These are phyloP conservation scores for Jamesozyma lodderae DNA, from an alignment of 805 yeast species.

Conservation along the genomic window DNA sequence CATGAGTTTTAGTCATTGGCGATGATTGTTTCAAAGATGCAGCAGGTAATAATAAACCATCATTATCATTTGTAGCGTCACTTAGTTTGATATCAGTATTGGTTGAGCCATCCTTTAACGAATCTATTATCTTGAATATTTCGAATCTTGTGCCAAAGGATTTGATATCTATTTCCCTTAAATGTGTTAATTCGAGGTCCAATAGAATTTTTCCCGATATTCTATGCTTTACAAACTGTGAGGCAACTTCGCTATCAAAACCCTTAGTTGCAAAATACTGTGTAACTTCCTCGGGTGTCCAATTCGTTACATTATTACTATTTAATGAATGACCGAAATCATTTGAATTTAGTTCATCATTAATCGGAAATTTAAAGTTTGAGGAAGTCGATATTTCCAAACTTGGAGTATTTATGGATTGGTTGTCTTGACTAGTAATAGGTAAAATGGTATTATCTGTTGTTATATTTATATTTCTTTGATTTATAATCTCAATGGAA, in stretches of 20 bases:
- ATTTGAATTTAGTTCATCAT: not conserved
- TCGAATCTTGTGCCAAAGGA: constrained; percentile 95
- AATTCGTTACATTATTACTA: constrained; percentile 36
- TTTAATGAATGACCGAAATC: not conserved
- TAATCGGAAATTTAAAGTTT: not conserved
- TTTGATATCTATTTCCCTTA: constrained; percentile 84
- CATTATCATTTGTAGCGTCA: not conserved
- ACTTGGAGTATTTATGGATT: constrained; percentile 1
- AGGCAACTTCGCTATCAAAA: constrained; percentile 60
- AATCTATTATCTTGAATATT: constrained; percentile 78
- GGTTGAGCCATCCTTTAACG: constrained; percentile 29
- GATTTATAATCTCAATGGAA: constrained; percentile 11
- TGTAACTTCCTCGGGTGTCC: constrained; percentile 84
- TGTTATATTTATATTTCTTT: not conserved
- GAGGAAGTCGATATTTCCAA: not conserved
- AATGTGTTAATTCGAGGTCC: constrained; percentile 73
- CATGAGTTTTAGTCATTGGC: constrained; percentile 4
- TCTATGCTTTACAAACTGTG: constrained; percentile 74
- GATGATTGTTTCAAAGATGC: not conserved
- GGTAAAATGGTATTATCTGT: not conserved
- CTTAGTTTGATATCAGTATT: not conserved
- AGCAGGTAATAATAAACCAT: constrained; percentile 3
- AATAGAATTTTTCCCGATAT: constrained; percentile 79
- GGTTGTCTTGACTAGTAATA: not conserved
- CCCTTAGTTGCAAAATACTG: constrained; percentile 64